Base-by-base conservation (phyloP, 495 filamentous ascomycete species). In the Penicillium atrosanguineum region DNA sequence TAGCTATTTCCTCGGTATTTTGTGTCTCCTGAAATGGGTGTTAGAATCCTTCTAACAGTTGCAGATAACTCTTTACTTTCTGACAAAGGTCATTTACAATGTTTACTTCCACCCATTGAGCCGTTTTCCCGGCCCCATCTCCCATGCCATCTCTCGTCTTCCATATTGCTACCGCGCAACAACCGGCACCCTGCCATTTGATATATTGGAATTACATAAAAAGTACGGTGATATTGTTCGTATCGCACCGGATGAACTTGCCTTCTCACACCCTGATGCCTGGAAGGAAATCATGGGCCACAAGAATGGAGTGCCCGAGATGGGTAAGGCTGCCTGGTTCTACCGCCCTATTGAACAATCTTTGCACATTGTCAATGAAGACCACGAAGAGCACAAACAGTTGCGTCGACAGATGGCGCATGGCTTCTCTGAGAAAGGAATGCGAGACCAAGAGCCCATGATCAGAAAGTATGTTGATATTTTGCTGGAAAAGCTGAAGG, bases 251-350 rank as follows among this genome's bases (percentile, higher is more conserved):
- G 60, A 79, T 50, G 75, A 83, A 52, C 69, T 85, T n/a, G 65
- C 73, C 0, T 84, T 74, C 62, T 67, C 58, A 5, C 60, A 69
- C 31, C 66, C 78, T 0, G 61, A 72, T 34, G 82, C 81, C 4
- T 84, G 79, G 79, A 74, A 76, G 47, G 79, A 83, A 36, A 82
- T 85, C 42, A 76, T 77, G 62, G 78, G 77, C 25, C 72, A 78
- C 50, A 69, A 61, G 14, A 57, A 54, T 25, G 57, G 58, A 16
- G 34, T 47, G 34, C 39, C 49, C 9, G 60, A 62, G 26, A 34
- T 63, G 12, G 29, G 31, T 12, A 66, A 67, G 26, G 48, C 55
- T 1, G 38, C 9, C 4, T 58, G 53, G 47, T 65, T 63, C 47
- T 67, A 63, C 36, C 53, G 41, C 1, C 46, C 52, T 6, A 11